Conservation (phyloP, 768 basidiomycete species). For the Russula sp. region DNA sequence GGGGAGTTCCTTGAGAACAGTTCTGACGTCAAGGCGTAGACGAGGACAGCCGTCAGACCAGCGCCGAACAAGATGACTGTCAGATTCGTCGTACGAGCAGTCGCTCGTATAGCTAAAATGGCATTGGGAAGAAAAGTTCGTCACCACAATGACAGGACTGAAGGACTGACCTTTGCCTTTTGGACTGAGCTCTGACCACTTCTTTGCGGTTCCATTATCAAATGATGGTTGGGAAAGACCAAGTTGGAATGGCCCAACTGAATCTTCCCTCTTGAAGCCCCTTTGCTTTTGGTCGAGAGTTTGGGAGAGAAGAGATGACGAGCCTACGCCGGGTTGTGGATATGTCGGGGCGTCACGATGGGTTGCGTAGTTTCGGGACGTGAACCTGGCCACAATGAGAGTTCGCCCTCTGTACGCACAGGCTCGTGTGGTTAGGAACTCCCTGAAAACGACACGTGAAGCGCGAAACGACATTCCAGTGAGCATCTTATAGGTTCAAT, state of each 20-base stretch:
- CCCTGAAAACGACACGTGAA: background rate
- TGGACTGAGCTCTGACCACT: constrained; percentile 74
- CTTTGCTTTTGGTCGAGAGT: constrained; percentile 56
- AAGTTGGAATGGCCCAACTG: constrained; percentile 73
- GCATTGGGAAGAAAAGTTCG: background rate
- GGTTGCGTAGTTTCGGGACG: constrained; percentile 15
- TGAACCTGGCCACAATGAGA: background rate
- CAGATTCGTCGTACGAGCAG: constrained; percentile 47
- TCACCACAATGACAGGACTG: background rate
- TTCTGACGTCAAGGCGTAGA: constrained; percentile 77
- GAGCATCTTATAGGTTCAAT: background rate
- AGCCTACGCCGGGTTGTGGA: constrained; percentile 25
- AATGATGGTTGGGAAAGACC: constrained; percentile 56
- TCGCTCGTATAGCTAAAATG: constrained; percentile 44
- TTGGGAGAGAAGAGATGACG: constrained; percentile 54
- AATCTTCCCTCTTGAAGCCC: constrained; percentile 41
- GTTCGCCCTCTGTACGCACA: background rate
- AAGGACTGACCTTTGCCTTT: constrained; percentile 60
- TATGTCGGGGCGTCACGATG: constrained; percentile 9
- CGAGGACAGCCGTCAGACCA: constrained; percentile 65
- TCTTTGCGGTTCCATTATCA: constrained; percentile 52
- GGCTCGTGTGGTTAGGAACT: background rate
- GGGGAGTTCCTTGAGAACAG: constrained; percentile 86
- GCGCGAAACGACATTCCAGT: constrained; percentile 6
- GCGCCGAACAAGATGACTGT: constrained; percentile 68